Percentiles rank a stretch among this genome's conserved stretches.
Evolutionary conservation across 129 eudicot species (phyloP).

Genomic region (Apium graveolens): DNA sequence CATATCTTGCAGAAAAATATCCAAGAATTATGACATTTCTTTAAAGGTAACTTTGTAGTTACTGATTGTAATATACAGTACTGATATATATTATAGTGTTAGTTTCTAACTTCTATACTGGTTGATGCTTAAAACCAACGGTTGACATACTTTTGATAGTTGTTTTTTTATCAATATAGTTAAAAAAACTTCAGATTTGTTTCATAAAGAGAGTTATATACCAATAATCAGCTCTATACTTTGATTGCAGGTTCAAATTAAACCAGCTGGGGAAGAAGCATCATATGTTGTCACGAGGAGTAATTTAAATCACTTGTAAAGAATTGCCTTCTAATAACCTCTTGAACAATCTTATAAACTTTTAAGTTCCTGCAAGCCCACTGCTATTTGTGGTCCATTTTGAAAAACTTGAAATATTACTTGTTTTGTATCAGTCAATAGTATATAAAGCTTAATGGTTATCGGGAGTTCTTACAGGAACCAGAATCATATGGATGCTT

Average conservation of each 20-base stretch:
- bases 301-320: too few species aligned
- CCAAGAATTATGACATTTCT: slow-evolving; percentile 75
- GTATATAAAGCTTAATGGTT: too few species aligned
- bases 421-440: background rate
- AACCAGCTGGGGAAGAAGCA: too few species aligned
- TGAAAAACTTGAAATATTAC: background rate
- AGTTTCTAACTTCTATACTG: background rate
- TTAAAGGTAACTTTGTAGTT: slow-evolving; percentile 47
- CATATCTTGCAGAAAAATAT: slow-evolving; percentile 78
- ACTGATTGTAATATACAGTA: background rate
- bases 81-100: background rate
- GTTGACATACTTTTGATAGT: too few species aligned
- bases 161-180: background rate
- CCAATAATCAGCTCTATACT: too few species aligned
- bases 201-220: too few species aligned
- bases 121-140: background rate
- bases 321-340: too few species aligned
- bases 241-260: too few species aligned
- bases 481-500: slow-evolving; percentile 86
- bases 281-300: too few species aligned
- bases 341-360: too few species aligned
- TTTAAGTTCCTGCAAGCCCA: too few species aligned
- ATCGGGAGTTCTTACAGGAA: slow-evolving; percentile 46
- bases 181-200: background rate
- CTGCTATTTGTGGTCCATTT: background rate